Conservation (phyloP, 306 rosid genomes). For the Lathyrus sativus region DNA sequence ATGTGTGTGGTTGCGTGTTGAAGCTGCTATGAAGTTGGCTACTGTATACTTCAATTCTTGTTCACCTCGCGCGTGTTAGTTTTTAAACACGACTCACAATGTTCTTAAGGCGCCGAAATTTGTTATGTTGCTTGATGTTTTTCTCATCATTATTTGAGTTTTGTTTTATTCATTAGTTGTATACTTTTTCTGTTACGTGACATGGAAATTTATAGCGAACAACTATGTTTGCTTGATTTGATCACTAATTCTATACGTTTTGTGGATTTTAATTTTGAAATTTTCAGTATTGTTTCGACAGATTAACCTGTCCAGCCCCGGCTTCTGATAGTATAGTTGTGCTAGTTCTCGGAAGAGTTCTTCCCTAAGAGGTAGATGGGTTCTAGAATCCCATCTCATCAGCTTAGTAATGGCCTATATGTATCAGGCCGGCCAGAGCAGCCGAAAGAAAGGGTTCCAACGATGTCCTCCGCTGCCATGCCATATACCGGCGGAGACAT, state of each 20-base stretch:
- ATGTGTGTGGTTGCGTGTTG: constrained; percentile 4
- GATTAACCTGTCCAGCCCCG: constrained; percentile 25
- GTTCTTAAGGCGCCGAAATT: not conserved
- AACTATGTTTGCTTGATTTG: not conserved
- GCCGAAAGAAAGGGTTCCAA: constrained; percentile 93
- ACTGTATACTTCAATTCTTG: constrained; percentile 4
- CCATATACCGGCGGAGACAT: constrained; percentile 99
- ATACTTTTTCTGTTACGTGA: constrained; percentile 4
- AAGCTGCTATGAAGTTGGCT: constrained; percentile 25
- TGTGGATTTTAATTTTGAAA: constrained; percentile 7
- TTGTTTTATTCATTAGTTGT: not conserved
- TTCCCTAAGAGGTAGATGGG: constrained; percentile 62
- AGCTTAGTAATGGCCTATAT: constrained; percentile 96
- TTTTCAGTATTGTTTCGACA: constrained; percentile 38
- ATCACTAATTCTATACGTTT: constrained; percentile 23
- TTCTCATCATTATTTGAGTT: not conserved
- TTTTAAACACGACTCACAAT: not conserved
- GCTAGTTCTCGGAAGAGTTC: constrained; percentile 31
- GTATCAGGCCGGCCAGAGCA: constrained; percentile 99
- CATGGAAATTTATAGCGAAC: too few relatives aligned
- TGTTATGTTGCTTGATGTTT: constrained; percentile 6
- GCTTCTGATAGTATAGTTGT: constrained; percentile 24
- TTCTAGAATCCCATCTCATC: constrained; percentile 96
- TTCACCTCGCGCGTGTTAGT: constrained; percentile 19
- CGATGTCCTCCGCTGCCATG: constrained; percentile 85